A percentile compares a stretch with the other conserved stretches of the same genome.
Evolutionary conservation across 495 filamentous ascomycete genomes (phyloP).

Genomic region (Pyrenopolyporus hunteri): DNA sequence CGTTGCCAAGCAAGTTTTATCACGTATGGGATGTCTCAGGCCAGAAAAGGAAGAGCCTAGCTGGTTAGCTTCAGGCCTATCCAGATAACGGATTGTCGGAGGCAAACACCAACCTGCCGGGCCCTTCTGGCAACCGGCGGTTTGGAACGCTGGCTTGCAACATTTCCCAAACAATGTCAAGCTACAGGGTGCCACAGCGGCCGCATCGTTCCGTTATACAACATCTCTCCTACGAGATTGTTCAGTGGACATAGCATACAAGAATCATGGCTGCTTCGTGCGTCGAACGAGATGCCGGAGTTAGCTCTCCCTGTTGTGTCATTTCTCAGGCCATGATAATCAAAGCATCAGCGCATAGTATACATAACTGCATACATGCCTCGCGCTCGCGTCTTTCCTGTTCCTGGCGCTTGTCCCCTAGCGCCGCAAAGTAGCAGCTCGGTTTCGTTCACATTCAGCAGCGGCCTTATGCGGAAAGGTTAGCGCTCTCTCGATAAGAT

Average conservation of each 20-base stretch:
- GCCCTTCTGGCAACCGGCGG: slow-evolving; percentile 6
- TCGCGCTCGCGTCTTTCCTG: neutral
- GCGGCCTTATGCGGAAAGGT: neutral
- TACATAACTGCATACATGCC: neutral
- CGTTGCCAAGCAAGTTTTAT: slow-evolving; percentile 18
- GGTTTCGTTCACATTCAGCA: slow-evolving; percentile 11
- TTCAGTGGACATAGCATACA: neutral
- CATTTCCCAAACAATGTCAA: slow-evolving; percentile 1
- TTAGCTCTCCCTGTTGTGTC: too few relatives aligned
- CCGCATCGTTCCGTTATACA: too few relatives aligned
- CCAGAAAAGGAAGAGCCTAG: slow-evolving; percentile 9
- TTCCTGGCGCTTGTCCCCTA: neutral
- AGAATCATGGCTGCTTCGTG: too few relatives aligned
- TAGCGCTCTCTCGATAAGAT: neutral
- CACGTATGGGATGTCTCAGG: neutral
- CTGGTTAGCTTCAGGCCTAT: slow-evolving; percentile 2
- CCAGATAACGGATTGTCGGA: neutral
- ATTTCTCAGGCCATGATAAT: too few relatives aligned
- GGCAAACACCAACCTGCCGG: slow-evolving; percentile 12
- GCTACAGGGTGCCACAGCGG: too few relatives aligned
- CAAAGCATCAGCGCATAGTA: too few relatives aligned
- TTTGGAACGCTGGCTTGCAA: neutral
- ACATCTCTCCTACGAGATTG: neutral
- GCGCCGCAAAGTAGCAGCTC: too few relatives aligned
- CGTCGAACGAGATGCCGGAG: too few relatives aligned